Evolutionary conservation across 208 protist genomes (phyloP), one percentile per base, ranked within the genome.

Genomic region (Plasmodiophora brassicae): DNA sequence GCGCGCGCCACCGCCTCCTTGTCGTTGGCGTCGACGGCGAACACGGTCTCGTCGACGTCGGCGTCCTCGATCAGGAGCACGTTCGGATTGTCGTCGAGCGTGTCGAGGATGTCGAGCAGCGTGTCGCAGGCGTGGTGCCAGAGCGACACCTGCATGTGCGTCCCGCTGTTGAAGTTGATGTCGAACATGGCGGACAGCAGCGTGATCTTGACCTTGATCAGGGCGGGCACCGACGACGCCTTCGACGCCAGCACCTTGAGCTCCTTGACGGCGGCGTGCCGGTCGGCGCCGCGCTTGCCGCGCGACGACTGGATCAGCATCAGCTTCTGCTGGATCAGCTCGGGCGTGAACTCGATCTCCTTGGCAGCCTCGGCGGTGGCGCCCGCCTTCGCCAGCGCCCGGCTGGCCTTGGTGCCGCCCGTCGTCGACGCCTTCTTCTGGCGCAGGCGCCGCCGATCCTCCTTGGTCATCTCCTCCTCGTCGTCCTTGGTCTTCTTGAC

Each of bases 171-270:
- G 1, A 44, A 32, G 78, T 87, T 84, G 43, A 86, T 72, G 71
- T 92, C 91, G 78, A 92, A 92, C 46, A 90, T 45, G 1, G 88
- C 84, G 0, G 91, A 28, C 41, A 90, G 53, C 0, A 92, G 39
- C 71, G 90, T 89, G 38, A 90, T 88, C 46, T 90, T 85, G 0
- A 91, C 88, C 57, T 91, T 44, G 38, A 90, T 32, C 84, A 78
- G 65, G 14, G 57, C 78, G 0, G 90, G 84, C 0, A 41, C 1
- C 39, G 38, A 46, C 50, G 41, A 44, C 14, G 85, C 83, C 0
- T 85, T 86, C 0, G 50, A 22, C 50, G 35, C 35, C 39, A 91
- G 53, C 41, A 87, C n/a, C 88, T 91, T 46, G 1, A 91, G 88
- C 45, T 90, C 87, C 39, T 84, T 44, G 41, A 89, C n/a, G n/a